Base-by-base conservation (phyloP, 2,329 filamentous ascomycete genomes). In the Clarireedia monteithiana region DNA sequence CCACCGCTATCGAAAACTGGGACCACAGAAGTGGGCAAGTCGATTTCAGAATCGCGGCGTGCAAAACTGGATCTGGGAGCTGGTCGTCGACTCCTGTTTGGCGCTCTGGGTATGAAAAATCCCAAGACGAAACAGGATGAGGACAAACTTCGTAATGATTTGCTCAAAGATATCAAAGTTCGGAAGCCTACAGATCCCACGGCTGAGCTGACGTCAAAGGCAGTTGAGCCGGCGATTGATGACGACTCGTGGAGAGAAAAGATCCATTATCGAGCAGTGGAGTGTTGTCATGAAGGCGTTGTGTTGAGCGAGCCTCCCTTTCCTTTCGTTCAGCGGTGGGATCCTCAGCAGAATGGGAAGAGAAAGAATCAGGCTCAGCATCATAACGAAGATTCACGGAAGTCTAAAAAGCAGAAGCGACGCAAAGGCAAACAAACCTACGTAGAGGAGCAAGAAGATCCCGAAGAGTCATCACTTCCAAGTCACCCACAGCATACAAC, bases 271-370 rank as follows among this genome's bases (percentile, higher is more conserved):
- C 80, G 81, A 24, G 91, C 89, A 23, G 88, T 95, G 0, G 92
- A 97, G 69, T 96, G 91, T 70, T 82, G 84, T 59, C 78, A 88
- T n/a, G 80, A 88, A 30, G 80, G 77, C 5, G 73, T 89, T 40
- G 73, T 79, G 34, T 75, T 95, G 47, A 87, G 81, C 53, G 80
- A 88, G 36, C 91, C 92, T 0, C 89, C 91, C 0, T 96, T 95
- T 66, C 91, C 91, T 0, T 96, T 96, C 69, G 77, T 88, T 15
- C 91, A 96, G 69, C 81, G 88, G 48, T 96, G 91, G 92, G 89
- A 95, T 70, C 79, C 82, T 3, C 85, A 90, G 59, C 88, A 91
- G 27, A 71, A 72, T 24, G 71, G 70, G 39, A 81, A 76, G 60
- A 72, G 74, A 53, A 84, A 85, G 67, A 74, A 65, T 27, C 70